A percentile compares a stretch with the other conserved stretches of the same genome.
Conservation (phyloP, 208 protist species). For the Acanthamoeba castellanii region DNA sequence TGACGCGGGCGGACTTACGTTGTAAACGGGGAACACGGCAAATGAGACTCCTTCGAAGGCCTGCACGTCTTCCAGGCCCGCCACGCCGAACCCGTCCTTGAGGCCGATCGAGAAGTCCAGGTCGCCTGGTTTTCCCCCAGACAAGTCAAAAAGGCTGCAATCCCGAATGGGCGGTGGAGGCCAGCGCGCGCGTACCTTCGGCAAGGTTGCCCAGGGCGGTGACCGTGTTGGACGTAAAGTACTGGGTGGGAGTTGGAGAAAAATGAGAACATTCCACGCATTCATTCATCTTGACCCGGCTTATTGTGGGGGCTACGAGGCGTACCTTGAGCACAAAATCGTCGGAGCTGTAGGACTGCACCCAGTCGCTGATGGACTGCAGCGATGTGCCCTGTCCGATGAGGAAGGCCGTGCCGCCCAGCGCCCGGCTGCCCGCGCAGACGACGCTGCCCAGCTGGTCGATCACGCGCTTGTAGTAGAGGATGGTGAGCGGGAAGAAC, state of each 20-base stretch:
- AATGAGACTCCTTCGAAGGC: not conserved
- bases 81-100: not conserved
- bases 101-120: slow-evolving; percentile 23
- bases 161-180: too few relatives aligned
- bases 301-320: too few relatives aligned
- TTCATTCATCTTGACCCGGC: too few relatives aligned
- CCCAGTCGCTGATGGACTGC: slow-evolving; percentile 31
- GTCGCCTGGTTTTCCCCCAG: not conserved
- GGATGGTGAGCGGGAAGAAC: not conserved
- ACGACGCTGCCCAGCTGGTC: not conserved
- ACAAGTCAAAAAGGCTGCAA: too few relatives aligned
- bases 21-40: slow-evolving; percentile 9
- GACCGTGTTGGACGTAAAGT: not conserved
- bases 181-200: too few relatives aligned
- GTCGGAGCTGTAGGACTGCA: slow-evolving; percentile 33
- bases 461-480: slow-evolving; percentile 65
- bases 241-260: too few relatives aligned
- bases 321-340: slow-evolving; percentile 10
- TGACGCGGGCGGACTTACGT: not conserved
- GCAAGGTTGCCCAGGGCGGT: not conserved
- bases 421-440: not conserved
- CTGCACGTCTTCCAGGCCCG: not conserved
- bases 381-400: slow-evolving; percentile 3
- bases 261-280: too few relatives aligned
- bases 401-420: not conserved